These are phyloP conservation scores for Orbilia ellipsospora DNA, from an alignment of 2,329 filamentous ascomycete genomes.

Conservation along the genomic window DNA sequence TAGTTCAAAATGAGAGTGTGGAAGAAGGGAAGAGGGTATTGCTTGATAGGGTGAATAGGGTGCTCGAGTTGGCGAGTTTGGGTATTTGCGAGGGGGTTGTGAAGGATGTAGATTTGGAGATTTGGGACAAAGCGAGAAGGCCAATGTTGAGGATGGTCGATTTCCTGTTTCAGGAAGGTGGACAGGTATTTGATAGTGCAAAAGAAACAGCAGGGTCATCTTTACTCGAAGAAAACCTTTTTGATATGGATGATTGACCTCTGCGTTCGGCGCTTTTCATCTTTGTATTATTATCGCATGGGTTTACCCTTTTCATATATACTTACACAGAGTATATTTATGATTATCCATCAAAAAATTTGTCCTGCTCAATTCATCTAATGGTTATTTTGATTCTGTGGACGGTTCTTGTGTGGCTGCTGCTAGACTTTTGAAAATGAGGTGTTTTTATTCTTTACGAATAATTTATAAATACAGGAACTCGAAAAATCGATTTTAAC, in stretches of 20 bases:
- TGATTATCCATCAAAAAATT: too few relatives aligned
- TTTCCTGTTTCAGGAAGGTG: conserved; percentile 10
- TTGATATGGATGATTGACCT: conserved; percentile 51
- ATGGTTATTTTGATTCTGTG: too few relatives aligned
- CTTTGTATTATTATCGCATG: too few relatives aligned
- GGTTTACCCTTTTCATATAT: too few relatives aligned
- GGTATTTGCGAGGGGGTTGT: conserved; percentile 40
- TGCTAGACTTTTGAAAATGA: too few relatives aligned
- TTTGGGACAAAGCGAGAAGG: conserved; percentile 8
- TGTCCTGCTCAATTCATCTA: too few relatives aligned
- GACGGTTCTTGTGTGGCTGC: too few relatives aligned
- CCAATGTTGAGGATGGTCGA: conserved; percentile 28
- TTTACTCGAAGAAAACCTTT: background rate
- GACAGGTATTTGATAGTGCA: background rate
- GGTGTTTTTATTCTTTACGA: too few relatives aligned
- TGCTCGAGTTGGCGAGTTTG: conserved; percentile 10
- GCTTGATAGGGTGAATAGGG: conserved; percentile 6
- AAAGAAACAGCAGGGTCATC: too few relatives aligned
- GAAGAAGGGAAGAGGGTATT: conserved; percentile 15
- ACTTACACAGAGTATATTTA: too few relatives aligned
- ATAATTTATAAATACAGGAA: too few relatives aligned
- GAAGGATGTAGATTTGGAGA: conserved; percentile 19
- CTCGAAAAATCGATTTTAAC: too few relatives aligned
- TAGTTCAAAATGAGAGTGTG: conserved; percentile 5
- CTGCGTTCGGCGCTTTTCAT: background rate